Evolutionary conservation across 2,329 filamentous ascomycete species (phyloP).

Genomic region (Neophaeococcomyces aloes): DNA sequence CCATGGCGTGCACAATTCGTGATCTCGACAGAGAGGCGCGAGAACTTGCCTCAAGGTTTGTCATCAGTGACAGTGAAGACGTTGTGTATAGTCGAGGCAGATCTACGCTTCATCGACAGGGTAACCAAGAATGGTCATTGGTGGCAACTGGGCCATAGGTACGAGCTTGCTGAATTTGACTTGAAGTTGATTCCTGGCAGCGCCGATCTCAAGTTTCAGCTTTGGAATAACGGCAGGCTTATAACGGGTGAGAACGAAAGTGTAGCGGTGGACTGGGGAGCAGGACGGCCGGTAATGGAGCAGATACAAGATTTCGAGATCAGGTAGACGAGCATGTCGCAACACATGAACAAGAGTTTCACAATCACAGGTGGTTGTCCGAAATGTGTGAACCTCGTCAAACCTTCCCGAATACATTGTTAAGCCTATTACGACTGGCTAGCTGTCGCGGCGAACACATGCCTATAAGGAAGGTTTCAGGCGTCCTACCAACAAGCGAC

Average conservation of each 20-base stretch:
- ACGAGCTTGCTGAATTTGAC: slow-evolving; percentile 25
- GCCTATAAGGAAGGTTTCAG: no score
- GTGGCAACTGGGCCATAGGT: slow-evolving; percentile 26
- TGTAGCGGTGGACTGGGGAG: slow-evolving; percentile 26
- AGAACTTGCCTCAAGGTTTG: slow-evolving; percentile 22
- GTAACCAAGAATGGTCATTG: slow-evolving; percentile 29
- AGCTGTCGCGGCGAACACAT: no score
- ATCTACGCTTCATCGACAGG: slow-evolving; percentile 23
- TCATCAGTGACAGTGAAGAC: slow-evolving; percentile 19
- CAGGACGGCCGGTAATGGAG: neutral
- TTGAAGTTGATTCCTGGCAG: slow-evolving; percentile 27
- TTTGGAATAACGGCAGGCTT: slow-evolving; percentile 25
- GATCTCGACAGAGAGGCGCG: slow-evolving; percentile 22
- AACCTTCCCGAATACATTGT: no score
- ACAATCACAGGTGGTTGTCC: no score
- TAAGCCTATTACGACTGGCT: no score
- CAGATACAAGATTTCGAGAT: neutral
- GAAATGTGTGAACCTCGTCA: no score
- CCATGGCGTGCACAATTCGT: slow-evolving; percentile 27
- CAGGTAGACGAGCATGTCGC: neutral
- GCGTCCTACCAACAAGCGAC: no score
- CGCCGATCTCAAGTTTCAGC: slow-evolving; percentile 28
- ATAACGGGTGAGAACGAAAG: slow-evolving; percentile 24
- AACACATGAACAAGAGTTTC: no score
- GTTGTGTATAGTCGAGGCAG: slow-evolving; percentile 26